Conservation (phyloP, 2,329 filamentous ascomycete species). For the Trichoderma endophyticum region DNA sequence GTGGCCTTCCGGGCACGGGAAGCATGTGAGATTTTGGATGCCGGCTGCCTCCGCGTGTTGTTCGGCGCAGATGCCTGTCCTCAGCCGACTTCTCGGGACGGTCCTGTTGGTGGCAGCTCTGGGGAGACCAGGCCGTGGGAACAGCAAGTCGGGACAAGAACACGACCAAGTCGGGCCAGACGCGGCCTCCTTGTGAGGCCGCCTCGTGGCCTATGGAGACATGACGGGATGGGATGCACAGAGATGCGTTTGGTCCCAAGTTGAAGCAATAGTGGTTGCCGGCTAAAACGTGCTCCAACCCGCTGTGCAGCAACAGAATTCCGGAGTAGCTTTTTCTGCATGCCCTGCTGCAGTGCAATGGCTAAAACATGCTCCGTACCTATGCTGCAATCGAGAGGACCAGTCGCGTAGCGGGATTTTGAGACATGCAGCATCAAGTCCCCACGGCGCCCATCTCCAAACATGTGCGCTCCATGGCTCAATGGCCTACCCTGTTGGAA, state of each 20-base stretch:
- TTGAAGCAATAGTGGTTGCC: conserved; percentile 5
- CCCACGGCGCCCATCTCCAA: neutral
- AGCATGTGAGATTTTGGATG: conserved; percentile 6
- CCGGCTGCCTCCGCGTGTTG: conserved; percentile 13
- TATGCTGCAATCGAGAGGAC: neutral
- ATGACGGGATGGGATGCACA: neutral
- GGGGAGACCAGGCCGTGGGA: neutral
- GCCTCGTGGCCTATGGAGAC: conserved; percentile 18
- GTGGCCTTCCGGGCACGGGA: neutral
- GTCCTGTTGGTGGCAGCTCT: neutral
- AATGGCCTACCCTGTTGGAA: neutral
- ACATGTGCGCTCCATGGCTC: neutral
- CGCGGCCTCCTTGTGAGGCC: conserved; percentile 11
- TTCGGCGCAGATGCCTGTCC: conserved; percentile 1
- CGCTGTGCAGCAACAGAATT: neutral
- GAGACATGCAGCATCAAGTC: neutral
- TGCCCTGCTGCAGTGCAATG: neutral
- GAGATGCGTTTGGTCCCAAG: conserved; percentile 9
- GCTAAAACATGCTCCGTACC: neutral
- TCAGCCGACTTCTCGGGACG: neutral
- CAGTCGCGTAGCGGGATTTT: neutral
- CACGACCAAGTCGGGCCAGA: neutral
- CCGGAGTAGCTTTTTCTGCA: neutral
- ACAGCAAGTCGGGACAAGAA: neutral
- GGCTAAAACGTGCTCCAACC: neutral